phyloP scores from a whole-genome alignment of 2,329 filamentous ascomycete species.

The Didymella exigua region DNA sequence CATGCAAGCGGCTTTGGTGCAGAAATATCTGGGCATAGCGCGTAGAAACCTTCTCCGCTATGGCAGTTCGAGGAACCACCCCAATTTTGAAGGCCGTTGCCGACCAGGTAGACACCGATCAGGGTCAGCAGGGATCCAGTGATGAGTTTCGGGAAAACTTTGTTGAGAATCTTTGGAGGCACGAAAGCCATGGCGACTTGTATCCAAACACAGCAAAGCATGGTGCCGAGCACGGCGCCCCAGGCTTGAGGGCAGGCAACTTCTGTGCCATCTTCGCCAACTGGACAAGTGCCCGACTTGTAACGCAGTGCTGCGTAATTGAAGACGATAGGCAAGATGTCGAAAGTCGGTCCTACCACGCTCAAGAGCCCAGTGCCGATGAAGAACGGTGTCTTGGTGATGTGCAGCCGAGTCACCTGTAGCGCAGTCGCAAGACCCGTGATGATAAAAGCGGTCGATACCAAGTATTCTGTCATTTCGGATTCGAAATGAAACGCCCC shows the following conservation, averaged over 20 bases:
- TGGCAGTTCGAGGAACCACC: slow-evolving; percentile 37
- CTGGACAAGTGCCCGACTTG: slow-evolving; percentile 31
- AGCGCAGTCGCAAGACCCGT: slow-evolving; percentile 37
- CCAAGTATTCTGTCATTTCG: slow-evolving; percentile 32
- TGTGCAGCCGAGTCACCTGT: slow-evolving; percentile 35
- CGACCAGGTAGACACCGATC: slow-evolving; percentile 34
- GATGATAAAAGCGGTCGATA: slow-evolving; percentile 38
- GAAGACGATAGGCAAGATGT: slow-evolving; percentile 38
- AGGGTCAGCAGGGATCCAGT: slow-evolving; percentile 33
- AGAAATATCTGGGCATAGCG: slow-evolving; percentile 27
- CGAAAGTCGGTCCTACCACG: slow-evolving; percentile 38
- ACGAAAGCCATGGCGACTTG: slow-evolving; percentile 34
- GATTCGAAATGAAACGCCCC: slow-evolving; percentile 37
- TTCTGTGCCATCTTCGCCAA: slow-evolving; percentile 28
- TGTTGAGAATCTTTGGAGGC: slow-evolving; percentile 31
- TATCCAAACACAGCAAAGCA: slow-evolving; percentile 53
- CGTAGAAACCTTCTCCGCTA: slow-evolving; percentile 34
- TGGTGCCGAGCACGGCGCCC: slow-evolving; percentile 38
- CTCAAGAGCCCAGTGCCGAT: slow-evolving; percentile 36
- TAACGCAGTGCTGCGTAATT: slow-evolving; percentile 35
- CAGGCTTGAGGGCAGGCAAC: slow-evolving; percentile 31
- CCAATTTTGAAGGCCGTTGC: slow-evolving; percentile 39
- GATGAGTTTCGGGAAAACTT: slow-evolving; percentile 35
- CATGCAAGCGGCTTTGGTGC: slow-evolving; percentile 37
- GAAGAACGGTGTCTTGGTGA: slow-evolving; percentile 34